Evolutionary conservation across 331 rosid species (phyloP).

Genomic region (Rhamnella rubrinervis): DNA sequence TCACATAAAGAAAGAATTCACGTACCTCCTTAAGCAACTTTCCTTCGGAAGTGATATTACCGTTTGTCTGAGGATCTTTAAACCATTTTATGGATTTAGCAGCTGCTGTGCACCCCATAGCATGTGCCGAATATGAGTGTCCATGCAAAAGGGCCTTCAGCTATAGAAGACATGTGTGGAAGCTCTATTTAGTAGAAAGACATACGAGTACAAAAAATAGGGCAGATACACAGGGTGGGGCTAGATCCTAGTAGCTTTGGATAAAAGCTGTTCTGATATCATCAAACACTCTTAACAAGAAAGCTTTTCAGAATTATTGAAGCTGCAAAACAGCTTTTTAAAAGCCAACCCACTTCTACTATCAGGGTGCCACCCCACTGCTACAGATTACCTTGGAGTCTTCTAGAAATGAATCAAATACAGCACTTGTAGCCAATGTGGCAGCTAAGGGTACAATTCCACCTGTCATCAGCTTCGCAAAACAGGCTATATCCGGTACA

Average conservation of each 20-base stretch:
- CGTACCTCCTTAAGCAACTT: constrained; percentile 68
- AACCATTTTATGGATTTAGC: constrained; percentile 85
- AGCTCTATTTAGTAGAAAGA: no score
- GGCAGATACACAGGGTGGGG: no score
- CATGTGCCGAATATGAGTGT: constrained; percentile 91
- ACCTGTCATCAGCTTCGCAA: constrained; percentile 89
- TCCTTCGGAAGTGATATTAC: constrained; percentile 57
- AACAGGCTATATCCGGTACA: constrained; percentile 93
- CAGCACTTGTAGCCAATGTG: constrained; percentile 76
- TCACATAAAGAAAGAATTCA: constrained; percentile 15
- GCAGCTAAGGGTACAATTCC: constrained; percentile 81
- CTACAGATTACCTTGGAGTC: constrained; percentile 70
- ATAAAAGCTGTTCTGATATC: no score
- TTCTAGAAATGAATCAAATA: constrained; percentile 86
- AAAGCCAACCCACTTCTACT: neutral
- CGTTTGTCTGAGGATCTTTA: constrained; percentile 71
- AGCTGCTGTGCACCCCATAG: constrained; percentile 92
- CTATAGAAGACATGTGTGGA: constrained; percentile 24
- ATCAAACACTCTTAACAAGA: no score
- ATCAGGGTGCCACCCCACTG: neutral
- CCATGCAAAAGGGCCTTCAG: constrained; percentile 94
- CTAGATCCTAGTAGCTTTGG: no score
- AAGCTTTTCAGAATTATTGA: no score
- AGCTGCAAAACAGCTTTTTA: no score
- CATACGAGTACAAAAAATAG: no score